Conservation (phyloP, 148 eudicot species). For the Rhododendron molle region DNA sequence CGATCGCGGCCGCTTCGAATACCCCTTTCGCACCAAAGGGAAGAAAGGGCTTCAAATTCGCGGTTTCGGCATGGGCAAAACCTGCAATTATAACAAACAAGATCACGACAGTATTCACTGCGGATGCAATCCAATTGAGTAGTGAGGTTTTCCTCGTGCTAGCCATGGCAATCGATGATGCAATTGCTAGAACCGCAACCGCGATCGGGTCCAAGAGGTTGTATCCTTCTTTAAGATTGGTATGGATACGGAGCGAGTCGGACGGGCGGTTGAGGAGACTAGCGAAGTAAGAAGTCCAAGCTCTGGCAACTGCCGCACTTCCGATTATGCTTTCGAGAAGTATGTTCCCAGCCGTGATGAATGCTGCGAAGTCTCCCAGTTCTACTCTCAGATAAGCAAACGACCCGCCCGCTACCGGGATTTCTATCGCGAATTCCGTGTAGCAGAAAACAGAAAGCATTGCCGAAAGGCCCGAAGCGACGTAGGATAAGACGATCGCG, state of each 20-base stretch:
- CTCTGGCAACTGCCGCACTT: conserved; percentile 58
- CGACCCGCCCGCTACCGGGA: conserved; percentile 78
- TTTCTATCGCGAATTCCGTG: conserved; percentile 76
- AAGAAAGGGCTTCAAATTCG: conserved; percentile 39
- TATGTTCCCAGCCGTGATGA: conserved; percentile 62
- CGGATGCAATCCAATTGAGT: conserved; percentile 60
- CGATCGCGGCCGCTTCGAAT: conserved; percentile 61
- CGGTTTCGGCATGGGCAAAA: conserved; percentile 36
- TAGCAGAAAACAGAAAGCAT: conserved; percentile 84
- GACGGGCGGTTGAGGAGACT: conserved; percentile 45
- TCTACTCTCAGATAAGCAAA: conserved; percentile 72
- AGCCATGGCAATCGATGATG: conserved; percentile 33
- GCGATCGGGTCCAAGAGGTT: conserved; percentile 70
- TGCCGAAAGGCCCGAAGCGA: conserved; percentile 64
- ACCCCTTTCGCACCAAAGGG: conserved; percentile 55
- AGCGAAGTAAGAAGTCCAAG: conserved; percentile 76
- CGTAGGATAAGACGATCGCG: conserved; percentile 59
- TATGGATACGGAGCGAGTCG: conserved; percentile 43
- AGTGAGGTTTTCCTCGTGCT: conserved; percentile 50
- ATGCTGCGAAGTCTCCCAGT: conserved; percentile 67
- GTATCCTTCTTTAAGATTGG: conserved; percentile 33
- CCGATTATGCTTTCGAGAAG: conserved; percentile 56
- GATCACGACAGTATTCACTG: conserved; percentile 32
- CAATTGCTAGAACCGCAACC: conserved; percentile 29
- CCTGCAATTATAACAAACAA: conserved; percentile 63